These are phyloP conservation scores for Solanum medicagineum DNA, from an alignment of 257 asterid genomes.

Conservation along the genomic window DNA sequence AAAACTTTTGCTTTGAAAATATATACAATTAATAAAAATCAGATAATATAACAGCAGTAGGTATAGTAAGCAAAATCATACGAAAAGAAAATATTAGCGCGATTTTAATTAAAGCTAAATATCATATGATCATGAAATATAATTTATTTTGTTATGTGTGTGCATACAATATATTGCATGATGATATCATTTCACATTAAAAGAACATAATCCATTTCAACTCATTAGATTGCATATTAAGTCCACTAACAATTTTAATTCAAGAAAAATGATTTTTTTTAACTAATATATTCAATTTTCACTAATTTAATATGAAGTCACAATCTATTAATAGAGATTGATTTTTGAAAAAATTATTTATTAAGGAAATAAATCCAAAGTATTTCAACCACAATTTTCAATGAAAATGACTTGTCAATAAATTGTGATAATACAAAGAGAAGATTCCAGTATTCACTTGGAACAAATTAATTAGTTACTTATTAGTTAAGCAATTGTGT, in stretches of 20 bases:
- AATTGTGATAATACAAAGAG: neutral
- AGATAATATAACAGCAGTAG: too few species aligned
- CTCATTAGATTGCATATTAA: neutral
- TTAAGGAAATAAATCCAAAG: neutral
- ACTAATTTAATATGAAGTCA: neutral
- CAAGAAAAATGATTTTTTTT: neutral
- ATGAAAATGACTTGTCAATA: neutral
- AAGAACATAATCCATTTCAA: neutral
- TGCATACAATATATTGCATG: neutral
- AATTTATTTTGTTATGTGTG: too few species aligned
- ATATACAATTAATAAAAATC: too few species aligned
- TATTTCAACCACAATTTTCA: neutral
- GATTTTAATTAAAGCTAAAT: too few species aligned
- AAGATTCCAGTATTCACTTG: neutral
- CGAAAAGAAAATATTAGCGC: too few species aligned
- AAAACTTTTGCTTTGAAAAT: too few species aligned
- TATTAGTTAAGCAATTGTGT: neutral
- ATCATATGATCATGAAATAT: neutral
- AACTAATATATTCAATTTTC: neutral
- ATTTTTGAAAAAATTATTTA: neutral
- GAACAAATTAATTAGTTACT: neutral
- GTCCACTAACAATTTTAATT: neutral
- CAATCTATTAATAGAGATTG: neutral
- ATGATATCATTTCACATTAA: neutral
- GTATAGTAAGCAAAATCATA: too few species aligned